phyloP scores from a whole-genome alignment of 208 protist genomes.

The Trichomonas tenax region DNA sequence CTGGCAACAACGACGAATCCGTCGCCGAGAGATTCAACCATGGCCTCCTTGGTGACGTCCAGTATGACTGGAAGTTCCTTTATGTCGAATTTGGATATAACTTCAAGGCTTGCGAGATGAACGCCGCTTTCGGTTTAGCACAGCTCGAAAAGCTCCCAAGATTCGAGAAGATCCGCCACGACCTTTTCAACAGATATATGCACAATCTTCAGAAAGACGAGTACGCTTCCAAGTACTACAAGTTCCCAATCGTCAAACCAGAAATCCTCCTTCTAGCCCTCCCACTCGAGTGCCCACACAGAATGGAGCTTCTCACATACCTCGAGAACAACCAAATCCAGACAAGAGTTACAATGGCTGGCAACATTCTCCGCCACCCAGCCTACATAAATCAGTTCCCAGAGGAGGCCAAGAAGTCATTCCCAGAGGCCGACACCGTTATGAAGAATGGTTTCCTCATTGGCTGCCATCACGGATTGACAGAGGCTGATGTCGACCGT shows the following conservation, averaged over 20 bases:
- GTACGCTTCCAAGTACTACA: not conserved
- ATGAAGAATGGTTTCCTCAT: constrained; percentile 37
- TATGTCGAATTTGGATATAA: constrained; percentile 37
- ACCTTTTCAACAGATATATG: constrained; percentile 25
- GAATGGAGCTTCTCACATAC: constrained; percentile 21
- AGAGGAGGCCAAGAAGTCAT: not conserved
- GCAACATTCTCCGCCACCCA: constrained; percentile 35
- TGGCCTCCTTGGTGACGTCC: constrained; percentile 27
- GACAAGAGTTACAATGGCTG: constrained; percentile 36
- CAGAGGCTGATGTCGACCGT: constrained; percentile 25
- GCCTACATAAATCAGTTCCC: constrained; percentile 19
- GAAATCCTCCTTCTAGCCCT: constrained; percentile 29
- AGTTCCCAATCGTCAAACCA: not conserved
- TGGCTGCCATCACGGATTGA: constrained; percentile 31
- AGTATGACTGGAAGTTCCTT: constrained; percentile 41
- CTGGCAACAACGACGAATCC: constrained; percentile 34
- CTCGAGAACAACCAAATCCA: constrained; percentile 33
- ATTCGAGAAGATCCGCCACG: not conserved
- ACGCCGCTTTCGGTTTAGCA: constrained; percentile 35
- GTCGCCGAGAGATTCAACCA: constrained; percentile 31
- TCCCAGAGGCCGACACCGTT: not conserved
- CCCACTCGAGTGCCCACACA: constrained; percentile 17
- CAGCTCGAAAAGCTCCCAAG: constrained; percentile 29
- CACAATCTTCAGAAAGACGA: not conserved
- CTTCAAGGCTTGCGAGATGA: constrained; percentile 39